Evolutionary conservation across 495 filamentous ascomycete species (phyloP).

Genomic region (Xylona heveae): DNA sequence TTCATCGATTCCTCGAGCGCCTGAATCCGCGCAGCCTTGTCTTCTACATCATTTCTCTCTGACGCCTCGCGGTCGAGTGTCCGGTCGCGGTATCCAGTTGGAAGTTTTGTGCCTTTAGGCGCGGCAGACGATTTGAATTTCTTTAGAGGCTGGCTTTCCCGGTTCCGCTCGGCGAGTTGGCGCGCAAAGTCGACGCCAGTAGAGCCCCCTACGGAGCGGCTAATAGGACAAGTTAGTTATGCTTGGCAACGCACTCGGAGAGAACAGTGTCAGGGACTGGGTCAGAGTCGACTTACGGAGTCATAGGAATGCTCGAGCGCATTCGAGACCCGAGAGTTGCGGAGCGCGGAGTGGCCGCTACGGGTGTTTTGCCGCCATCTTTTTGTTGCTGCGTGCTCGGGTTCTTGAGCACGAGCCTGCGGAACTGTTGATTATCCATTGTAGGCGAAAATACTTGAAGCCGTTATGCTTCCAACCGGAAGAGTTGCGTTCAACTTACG

Average conservation of each 20-base stretch:
- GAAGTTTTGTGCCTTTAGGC: conserved; percentile 66
- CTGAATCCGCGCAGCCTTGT: conserved; percentile 40
- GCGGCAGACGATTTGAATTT: conserved; percentile 59
- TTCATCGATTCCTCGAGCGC: conserved; percentile 69
- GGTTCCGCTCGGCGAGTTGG: conserved; percentile 54
- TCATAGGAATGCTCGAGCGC: conserved; percentile 19
- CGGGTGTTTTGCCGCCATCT: neutral
- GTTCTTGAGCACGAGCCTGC: conserved; percentile 49
- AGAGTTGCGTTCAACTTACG: too few species aligned
- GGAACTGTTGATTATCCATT: conserved; percentile 97
- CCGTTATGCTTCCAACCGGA: too few species aligned
- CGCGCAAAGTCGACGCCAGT: conserved; percentile 52
- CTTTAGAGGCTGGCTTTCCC: conserved; percentile 26
- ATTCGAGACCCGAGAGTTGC: conserved; percentile 30
- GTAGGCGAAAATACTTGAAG: too few species aligned
- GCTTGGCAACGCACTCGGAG: neutral
- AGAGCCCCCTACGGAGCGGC: conserved; percentile 39
- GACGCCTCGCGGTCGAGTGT: conserved; percentile 26
- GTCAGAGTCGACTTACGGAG: conserved; percentile 12
- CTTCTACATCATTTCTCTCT: conserved; percentile 32
- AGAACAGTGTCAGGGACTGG: neutral
- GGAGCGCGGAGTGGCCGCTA: conserved; percentile 13
- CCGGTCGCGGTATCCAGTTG: conserved; percentile 72
- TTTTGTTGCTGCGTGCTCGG: conserved; percentile 1
- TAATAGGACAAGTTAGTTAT: conserved; percentile 18